phyloP scores from a whole-genome alignment of 345 rosid species.

The Acer yangbiense region DNA sequence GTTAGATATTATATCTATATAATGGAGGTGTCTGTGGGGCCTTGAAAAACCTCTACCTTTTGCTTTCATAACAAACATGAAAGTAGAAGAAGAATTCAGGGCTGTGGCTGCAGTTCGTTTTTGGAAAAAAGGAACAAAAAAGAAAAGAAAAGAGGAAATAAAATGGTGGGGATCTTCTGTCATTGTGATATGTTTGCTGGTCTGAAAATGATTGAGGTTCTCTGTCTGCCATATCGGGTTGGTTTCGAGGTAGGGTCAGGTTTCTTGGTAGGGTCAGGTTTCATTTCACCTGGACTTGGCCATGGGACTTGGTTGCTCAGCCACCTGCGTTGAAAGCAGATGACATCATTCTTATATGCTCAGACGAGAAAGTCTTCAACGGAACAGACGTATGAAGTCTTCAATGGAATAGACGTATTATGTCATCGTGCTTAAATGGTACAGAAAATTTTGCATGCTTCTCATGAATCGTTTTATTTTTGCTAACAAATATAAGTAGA shows the following conservation, averaged over 20 bases:
- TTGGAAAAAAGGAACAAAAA: not conserved
- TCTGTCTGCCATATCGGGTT: slow-evolving; percentile 51
- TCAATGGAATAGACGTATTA: no score
- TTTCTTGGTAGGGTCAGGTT: slow-evolving; percentile 26
- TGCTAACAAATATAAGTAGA: slow-evolving; percentile 32
- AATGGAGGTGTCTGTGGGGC: slow-evolving; percentile 30
- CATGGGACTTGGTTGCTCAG: not conserved
- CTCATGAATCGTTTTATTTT: not conserved
- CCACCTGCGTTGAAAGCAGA: not conserved
- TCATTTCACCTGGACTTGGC: slow-evolving; percentile 29
- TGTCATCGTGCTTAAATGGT: not conserved
- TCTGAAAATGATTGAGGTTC: slow-evolving; percentile 40
- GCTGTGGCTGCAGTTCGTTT: slow-evolving; percentile 40
- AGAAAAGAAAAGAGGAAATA: slow-evolving; percentile 2
- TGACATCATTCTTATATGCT: not conserved
- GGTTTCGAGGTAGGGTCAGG: slow-evolving; percentile 27
- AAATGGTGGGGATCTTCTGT: slow-evolving; percentile 46
- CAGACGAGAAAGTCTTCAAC: not conserved
- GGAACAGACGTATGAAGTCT: not conserved
- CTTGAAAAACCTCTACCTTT: slow-evolving; percentile 22
- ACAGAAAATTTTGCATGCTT: slow-evolving; percentile 9
- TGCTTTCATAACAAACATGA: slow-evolving; percentile 16
- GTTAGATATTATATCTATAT: slow-evolving; percentile 24
- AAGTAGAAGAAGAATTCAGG: slow-evolving; percentile 29
- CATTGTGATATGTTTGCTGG: slow-evolving; percentile 32